phyloP scores from a whole-genome alignment of 345 rosid genomes.

The Limnanthes douglasii region DNA sequence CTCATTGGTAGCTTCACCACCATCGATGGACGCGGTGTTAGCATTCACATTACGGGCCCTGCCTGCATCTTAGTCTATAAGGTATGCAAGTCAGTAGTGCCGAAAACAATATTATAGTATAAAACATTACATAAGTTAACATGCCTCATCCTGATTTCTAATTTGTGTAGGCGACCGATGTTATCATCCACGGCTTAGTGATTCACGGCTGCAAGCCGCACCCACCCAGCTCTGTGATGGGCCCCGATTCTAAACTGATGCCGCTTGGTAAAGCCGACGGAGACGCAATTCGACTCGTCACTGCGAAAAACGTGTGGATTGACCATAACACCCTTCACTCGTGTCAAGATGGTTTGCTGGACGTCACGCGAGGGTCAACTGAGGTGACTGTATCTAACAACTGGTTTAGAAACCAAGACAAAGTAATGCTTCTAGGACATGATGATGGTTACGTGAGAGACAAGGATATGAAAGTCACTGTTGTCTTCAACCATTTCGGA shows the following conservation, averaged over 20 bases:
- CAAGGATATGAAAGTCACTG: slow-evolving; percentile 50
- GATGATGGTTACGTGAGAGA: slow-evolving; percentile 49
- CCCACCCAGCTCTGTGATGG: slow-evolving; percentile 39
- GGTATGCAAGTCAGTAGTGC: slow-evolving; percentile 16
- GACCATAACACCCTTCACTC: slow-evolving; percentile 58
- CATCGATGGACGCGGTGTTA: slow-evolving; percentile 59
- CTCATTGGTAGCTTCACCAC: slow-evolving; percentile 51
- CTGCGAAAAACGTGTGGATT: slow-evolving; percentile 54
- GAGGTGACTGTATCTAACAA: slow-evolving; percentile 51
- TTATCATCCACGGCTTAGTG: slow-evolving; percentile 57
- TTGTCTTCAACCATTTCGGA: slow-evolving; percentile 63
- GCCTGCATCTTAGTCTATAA: slow-evolving; percentile 44
- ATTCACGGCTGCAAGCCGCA: slow-evolving; percentile 55
- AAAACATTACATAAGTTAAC: no score
- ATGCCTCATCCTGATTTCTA: neutral
- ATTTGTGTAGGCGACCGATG: slow-evolving; percentile 25
- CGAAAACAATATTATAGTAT: neutral
- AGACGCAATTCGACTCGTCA: slow-evolving; percentile 52
- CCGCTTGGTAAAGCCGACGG: slow-evolving; percentile 42
- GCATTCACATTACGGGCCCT: slow-evolving; percentile 32
- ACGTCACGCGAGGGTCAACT: slow-evolving; percentile 49
- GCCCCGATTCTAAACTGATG: slow-evolving; percentile 25
- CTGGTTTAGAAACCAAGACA: slow-evolving; percentile 68
- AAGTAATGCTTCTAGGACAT: slow-evolving; percentile 80
- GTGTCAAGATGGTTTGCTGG: slow-evolving; percentile 52